Evolutionary conservation across 106 monocot species (phyloP).

Genomic region (Allium cepa): DNA sequence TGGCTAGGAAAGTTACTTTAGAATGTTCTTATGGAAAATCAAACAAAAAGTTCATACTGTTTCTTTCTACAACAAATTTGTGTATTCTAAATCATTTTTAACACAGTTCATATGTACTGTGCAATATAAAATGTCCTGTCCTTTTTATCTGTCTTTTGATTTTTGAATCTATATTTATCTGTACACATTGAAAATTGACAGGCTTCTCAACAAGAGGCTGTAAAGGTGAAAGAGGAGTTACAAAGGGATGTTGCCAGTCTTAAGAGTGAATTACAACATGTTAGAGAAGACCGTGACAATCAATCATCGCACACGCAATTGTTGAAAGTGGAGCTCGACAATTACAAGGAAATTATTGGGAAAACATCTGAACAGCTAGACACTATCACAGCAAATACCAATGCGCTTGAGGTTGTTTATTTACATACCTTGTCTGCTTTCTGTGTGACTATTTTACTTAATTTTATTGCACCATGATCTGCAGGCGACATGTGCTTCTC

Average conservation of each 20-base stretch:
- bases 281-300: constrained; percentile 70
- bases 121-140: too few species aligned
- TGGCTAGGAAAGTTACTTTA: too few species aligned
- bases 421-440: neutral
- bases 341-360: constrained; percentile 4
- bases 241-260: constrained; percentile 43
- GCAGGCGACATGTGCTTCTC: constrained; percentile 57
- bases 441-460: neutral
- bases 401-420: constrained; percentile 46
- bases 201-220: constrained; percentile 64
- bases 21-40: too few species aligned
- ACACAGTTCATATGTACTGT: too few species aligned
- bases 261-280: constrained; percentile 55
- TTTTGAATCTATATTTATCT: too few species aligned
- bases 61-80: too few species aligned
- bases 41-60: too few species aligned
- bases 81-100: too few species aligned
- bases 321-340: constrained; percentile 28
- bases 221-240: constrained; percentile 63
- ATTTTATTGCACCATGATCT: neutral
- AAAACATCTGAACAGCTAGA: constrained; percentile 9
- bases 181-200: constrained; percentile 1
- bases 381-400: constrained; percentile 3
- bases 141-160: too few species aligned
- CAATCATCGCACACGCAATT: constrained; percentile 36